Evolutionary conservation across 805 yeast genomes (phyloP).

Genomic region (Helenozyma baotianmanensis): DNA sequence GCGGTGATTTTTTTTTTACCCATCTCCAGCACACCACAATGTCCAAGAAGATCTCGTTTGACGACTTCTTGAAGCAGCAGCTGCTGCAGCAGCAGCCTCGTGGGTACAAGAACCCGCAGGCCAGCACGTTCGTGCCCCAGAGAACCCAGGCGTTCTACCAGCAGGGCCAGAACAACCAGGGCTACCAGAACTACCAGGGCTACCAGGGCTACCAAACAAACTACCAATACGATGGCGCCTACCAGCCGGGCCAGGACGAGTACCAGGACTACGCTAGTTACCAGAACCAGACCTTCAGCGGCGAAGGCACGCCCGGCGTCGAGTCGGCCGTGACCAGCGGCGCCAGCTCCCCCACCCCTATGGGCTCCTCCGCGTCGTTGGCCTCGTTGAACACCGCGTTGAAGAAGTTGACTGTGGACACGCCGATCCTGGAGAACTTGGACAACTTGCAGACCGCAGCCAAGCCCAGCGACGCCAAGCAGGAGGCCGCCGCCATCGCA

Average conservation of each 20-base stretch:
- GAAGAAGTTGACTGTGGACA: constrained; percentile 49
- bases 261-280: constrained; percentile 3
- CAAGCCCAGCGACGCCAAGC: constrained; percentile 50
- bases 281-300: constrained; percentile 6
- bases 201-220: constrained; percentile 7
- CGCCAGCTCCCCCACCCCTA: constrained; percentile 26
- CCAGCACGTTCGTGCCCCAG: not conserved
- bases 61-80: constrained; percentile 49
- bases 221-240: constrained; percentile 2
- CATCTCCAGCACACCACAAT: constrained; percentile 4
- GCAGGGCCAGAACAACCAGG: constrained; percentile 4
- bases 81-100: constrained; percentile 26
- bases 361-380: constrained; percentile 62
- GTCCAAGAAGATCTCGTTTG: constrained; percentile 40
- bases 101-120: constrained; percentile 16
- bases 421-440: constrained; percentile 64
- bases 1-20: too few species aligned
- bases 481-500: constrained; percentile 51
- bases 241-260: constrained; percentile 7
- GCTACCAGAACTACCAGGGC: constrained; percentile 11
- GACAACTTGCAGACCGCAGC: constrained; percentile 47
- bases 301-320: constrained; percentile 10
- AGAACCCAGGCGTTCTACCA: not conserved
- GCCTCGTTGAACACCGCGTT: constrained; percentile 69
- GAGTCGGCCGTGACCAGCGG: constrained; percentile 27